These are phyloP conservation scores for Dalbergia oliveri DNA, from an alignment of 306 rosid genomes.

Conservation along the genomic window DNA sequence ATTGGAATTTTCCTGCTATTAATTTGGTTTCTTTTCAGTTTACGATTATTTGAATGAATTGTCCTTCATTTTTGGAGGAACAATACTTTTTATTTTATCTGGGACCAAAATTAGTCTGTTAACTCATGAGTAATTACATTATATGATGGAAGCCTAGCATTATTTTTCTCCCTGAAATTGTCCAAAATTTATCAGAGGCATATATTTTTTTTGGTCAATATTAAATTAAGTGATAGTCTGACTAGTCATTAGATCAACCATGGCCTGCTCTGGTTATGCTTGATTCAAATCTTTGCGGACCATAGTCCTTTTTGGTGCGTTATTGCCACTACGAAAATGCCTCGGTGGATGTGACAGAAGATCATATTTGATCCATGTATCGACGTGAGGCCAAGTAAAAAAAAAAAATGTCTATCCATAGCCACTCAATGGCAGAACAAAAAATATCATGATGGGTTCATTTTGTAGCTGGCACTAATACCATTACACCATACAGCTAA, in stretches of 20 bases:
- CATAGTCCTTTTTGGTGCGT: background rate
- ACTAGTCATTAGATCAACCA: background rate
- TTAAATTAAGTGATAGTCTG: background rate
- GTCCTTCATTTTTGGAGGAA: background rate
- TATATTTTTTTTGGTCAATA: too few species aligned
- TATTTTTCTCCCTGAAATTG: too few species aligned
- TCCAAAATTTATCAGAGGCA: background rate
- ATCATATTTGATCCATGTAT: background rate
- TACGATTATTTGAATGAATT: background rate
- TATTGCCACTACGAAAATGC: background rate
- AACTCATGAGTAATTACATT: background rate
- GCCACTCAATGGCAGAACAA: background rate
- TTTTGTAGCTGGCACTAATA: background rate
- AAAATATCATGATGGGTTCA: background rate
- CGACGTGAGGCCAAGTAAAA: background rate
- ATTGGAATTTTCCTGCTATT: background rate
- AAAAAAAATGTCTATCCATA: background rate
- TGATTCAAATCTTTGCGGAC: background rate
- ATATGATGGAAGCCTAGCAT: background rate
- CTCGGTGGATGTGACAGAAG: background rate
- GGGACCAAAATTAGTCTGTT: background rate
- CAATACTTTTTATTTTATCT: background rate
- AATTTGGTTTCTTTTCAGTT: slow-evolving; percentile 7
- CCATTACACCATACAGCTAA: background rate
- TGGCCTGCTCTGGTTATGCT: background rate